phyloP scores from a whole-genome alignment of 164 flowering plant genomes.

The Umbellularia californica region DNA sequence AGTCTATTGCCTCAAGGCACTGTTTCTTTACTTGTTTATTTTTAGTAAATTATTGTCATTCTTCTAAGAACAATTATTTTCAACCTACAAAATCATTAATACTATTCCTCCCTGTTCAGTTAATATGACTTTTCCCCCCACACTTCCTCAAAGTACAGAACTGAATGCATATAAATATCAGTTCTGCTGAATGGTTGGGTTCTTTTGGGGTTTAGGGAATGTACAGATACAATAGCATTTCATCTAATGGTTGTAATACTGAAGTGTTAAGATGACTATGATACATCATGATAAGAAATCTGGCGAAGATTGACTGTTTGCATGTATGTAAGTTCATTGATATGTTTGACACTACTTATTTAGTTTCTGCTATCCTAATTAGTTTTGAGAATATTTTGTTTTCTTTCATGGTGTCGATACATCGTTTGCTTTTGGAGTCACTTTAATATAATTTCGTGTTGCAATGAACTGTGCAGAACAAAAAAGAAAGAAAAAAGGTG shows the following conservation, averaged over 20 bases:
- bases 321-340: not conserved
- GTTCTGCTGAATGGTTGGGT: too few species aligned
- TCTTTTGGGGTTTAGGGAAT: too few species aligned
- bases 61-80: too few species aligned
- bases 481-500: conserved; percentile 96
- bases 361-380: not conserved
- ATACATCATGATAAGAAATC: not conserved
- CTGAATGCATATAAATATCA: too few species aligned
- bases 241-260: not conserved
- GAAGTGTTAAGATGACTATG: not conserved
- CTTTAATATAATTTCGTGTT: not conserved
- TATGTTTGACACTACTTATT: not conserved
- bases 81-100: too few species aligned
- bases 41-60: too few species aligned
- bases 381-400: not conserved
- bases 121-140: too few species aligned
- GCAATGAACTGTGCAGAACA: conserved; percentile 51
- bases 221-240: too few species aligned
- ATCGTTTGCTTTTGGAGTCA: not conserved
- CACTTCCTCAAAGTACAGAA: too few species aligned
- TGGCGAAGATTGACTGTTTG: not conserved
- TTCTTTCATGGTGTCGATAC: not conserved
- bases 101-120: too few species aligned
- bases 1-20: too few species aligned
- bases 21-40: too few species aligned